phyloP scores from a whole-genome alignment of 306 rosid species.

The Fragaria iinumae region DNA sequence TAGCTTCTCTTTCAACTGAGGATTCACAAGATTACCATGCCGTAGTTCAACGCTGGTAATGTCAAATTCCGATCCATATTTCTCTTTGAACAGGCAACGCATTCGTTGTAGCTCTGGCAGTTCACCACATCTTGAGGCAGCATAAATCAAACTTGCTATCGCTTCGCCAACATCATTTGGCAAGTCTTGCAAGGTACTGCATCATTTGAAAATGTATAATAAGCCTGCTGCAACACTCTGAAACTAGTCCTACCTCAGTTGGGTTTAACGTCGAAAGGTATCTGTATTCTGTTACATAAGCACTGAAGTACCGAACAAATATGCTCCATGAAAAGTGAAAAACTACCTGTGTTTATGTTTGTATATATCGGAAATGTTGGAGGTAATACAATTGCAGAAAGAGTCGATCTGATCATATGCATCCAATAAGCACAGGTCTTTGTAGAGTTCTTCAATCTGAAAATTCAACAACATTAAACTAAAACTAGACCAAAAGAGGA shows the following conservation, averaged over 20 bases:
- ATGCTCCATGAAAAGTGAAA: not conserved
- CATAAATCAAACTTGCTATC: constrained; percentile 32
- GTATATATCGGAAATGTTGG: not conserved
- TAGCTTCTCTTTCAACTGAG: constrained; percentile 14
- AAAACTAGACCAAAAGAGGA: no score
- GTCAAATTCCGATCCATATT: constrained; percentile 27
- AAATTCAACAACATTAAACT: not conserved
- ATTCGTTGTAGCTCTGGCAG: constrained; percentile 20
- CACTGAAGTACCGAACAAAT: not conserved
- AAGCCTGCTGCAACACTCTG: not conserved
- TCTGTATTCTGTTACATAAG: no score
- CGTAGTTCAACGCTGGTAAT: constrained; percentile 18
- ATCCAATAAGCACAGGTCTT: constrained; percentile 3
- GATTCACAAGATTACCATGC: constrained; percentile 16
- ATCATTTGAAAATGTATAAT: not conserved
- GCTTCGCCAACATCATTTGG: constrained; percentile 23
- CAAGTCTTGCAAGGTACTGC: not conserved
- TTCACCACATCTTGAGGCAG: constrained; percentile 40
- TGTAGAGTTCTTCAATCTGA: constrained; percentile 11
- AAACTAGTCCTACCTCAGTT: not conserved
- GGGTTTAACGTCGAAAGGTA: not conserved
- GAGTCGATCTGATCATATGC: constrained; percentile 13
- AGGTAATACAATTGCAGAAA: constrained; percentile 4
- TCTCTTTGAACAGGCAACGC: constrained; percentile 22
- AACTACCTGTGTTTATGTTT: not conserved